phyloP scores from a whole-genome alignment of 2,329 filamentous ascomycete species.

The Ceratocystis papillata region DNA sequence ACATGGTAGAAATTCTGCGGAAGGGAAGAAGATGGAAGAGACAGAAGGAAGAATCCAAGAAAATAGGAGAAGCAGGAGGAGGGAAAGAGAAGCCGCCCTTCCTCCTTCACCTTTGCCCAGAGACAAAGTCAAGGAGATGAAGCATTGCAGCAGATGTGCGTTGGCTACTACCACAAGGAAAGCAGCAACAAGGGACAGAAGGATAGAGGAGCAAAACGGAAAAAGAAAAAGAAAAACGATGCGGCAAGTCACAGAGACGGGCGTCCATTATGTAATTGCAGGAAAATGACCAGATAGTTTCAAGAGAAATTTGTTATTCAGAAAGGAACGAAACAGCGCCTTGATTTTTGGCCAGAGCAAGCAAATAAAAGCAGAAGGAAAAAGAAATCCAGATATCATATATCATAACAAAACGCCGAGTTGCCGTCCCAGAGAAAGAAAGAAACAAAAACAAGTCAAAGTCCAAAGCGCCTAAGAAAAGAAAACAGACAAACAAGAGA shows the following conservation, averaged over 20 bases:
- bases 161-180: neutral
- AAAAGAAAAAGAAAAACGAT: neutral
- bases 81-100: too few species aligned
- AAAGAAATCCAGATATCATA: constrained; percentile 21
- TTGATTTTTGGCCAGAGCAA: constrained; percentile 11
- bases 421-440: constrained; percentile 1
- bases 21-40: neutral
- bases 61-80: neutral
- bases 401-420: constrained; percentile 24
- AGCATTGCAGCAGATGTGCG: neutral
- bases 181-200: neutral
- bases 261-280: neutral
- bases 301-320: neutral
- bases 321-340: neutral
- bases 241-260: too few species aligned
- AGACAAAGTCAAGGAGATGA: too few species aligned
- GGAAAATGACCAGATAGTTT: neutral
- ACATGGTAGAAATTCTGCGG: neutral
- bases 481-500: neutral
- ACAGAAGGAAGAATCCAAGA: neutral
- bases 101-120: too few species aligned
- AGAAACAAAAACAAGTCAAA: neutral
- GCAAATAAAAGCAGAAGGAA: neutral
- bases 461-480: neutral
- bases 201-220: too few species aligned